phyloP scores from a whole-genome alignment of 2,329 filamentous ascomycete genomes.

The Gremmenia infestans region DNA sequence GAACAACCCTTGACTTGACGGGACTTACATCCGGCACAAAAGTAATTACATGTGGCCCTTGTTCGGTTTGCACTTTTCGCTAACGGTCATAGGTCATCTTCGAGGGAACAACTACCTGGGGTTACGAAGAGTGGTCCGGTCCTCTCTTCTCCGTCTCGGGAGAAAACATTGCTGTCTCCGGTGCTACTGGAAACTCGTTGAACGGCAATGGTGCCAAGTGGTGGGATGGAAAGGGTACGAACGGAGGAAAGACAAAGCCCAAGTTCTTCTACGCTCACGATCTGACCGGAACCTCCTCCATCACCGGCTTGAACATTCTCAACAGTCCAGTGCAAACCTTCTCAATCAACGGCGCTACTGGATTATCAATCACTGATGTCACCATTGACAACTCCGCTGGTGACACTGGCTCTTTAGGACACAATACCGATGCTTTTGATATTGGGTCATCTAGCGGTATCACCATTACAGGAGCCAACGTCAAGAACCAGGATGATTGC shows the following conservation, averaged over 20 bases:
- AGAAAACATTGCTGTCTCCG: slow-evolving; percentile 20
- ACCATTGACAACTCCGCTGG: slow-evolving; percentile 55
- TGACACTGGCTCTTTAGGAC: slow-evolving; percentile 35
- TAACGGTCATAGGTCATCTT: slow-evolving; percentile 46
- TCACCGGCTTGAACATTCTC: slow-evolving; percentile 45
- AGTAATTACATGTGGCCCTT: slow-evolving; percentile 5
- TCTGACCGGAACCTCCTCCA: slow-evolving; percentile 44
- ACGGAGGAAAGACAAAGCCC: slow-evolving; percentile 57
- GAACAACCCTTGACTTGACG: slow-evolving; percentile 52
- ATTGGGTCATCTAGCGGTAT: slow-evolving; percentile 41
- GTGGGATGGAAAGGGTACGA: slow-evolving; percentile 58
- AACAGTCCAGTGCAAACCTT: slow-evolving; percentile 53
- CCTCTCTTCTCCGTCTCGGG: slow-evolving; percentile 48
- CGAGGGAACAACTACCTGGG: slow-evolving; percentile 61
- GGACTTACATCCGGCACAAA: slow-evolving; percentile 43
- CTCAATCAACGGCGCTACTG: slow-evolving; percentile 38
- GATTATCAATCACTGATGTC: slow-evolving; percentile 43
- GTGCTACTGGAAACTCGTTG: slow-evolving; percentile 36
- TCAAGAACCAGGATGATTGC: slow-evolving; percentile 56
- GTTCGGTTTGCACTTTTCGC: slow-evolving; percentile 1
- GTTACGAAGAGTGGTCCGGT: slow-evolving; percentile 59
- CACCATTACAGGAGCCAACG: slow-evolving; percentile 43
- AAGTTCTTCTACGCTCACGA: slow-evolving; percentile 56
- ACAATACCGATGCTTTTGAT: slow-evolving; percentile 52
- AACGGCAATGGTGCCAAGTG: slow-evolving; percentile 39